Conservation (phyloP, 768 basidiomycete genomes). For the Cystofilobasidium macerans region DNA sequence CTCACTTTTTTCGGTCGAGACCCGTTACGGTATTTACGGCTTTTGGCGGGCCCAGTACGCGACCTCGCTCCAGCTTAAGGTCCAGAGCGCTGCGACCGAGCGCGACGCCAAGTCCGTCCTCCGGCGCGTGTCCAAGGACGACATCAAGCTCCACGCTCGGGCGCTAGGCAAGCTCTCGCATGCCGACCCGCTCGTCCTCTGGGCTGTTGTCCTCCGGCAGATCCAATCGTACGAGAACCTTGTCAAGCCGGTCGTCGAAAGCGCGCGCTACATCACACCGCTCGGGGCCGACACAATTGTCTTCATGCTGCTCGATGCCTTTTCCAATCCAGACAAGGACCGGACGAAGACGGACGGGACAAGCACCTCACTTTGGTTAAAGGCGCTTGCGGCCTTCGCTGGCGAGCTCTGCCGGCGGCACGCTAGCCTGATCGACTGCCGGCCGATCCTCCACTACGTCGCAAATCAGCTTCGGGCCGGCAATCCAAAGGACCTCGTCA, state of each 20-base stretch:
- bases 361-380: constrained; percentile 79
- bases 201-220: constrained; percentile 77
- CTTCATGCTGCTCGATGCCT: constrained; percentile 72
- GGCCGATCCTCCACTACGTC: constrained; percentile 75
- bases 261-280: constrained; percentile 73
- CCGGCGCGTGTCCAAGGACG: constrained; percentile 58
- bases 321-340: constrained; percentile 69
- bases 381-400: constrained; percentile 84
- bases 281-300: constrained; percentile 91
- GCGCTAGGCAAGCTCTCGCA: constrained; percentile 86
- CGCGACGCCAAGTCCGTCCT: constrained; percentile 80
- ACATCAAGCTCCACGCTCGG: constrained; percentile 71
- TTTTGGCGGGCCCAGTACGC: constrained; percentile 60
- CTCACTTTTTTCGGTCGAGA: constrained; percentile 59
- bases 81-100: constrained; percentile 71
- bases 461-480: constrained; percentile 77
- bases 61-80: constrained; percentile 30
- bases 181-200: constrained; percentile 85
- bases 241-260: constrained; percentile 77
- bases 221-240: constrained; percentile 95
- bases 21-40: constrained; percentile 84
- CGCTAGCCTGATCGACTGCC: constrained; percentile 54
- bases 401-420: constrained; percentile 84
- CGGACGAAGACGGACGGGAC: constrained; percentile 86
- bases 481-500: constrained; percentile 75